Conservation (phyloP, 371 early-diverging fungal species). For the Scutellospora calospora region DNA sequence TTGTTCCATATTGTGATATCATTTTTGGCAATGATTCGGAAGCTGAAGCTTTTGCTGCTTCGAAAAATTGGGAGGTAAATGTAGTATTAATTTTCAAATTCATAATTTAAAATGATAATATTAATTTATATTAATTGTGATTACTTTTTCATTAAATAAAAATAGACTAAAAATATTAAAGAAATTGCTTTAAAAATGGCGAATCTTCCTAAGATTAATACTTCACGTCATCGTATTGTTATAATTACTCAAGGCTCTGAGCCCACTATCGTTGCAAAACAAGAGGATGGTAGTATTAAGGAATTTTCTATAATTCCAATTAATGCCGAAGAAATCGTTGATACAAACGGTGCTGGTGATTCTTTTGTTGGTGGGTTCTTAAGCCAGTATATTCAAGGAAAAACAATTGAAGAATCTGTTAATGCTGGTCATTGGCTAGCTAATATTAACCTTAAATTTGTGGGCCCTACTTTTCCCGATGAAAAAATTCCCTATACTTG, state of each 20-base stretch:
- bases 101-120: background rate
- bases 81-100: background rate
- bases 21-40: constrained; percentile 97
- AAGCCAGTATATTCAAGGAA: constrained; percentile 81
- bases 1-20: constrained; percentile 86
- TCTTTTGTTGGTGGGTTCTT: constrained; percentile 96
- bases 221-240: constrained; percentile 79
- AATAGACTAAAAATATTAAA: constrained; percentile 45
- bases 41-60: constrained; percentile 83
- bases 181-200: constrained; percentile 82
- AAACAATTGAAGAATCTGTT: constrained; percentile 70
- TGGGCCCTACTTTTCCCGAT: constrained; percentile 85
- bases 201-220: constrained; percentile 81
- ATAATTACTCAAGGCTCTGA: constrained; percentile 93
- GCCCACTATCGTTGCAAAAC: constrained; percentile 79
- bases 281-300: constrained; percentile 54
- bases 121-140: background rate
- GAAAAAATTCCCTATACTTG: constrained; percentile 43
- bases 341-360: constrained; percentile 98
- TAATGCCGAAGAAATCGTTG: constrained; percentile 78
- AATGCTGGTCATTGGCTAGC: constrained; percentile 93
- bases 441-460: constrained; percentile 86
- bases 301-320: constrained; percentile 80
- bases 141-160: background rate
- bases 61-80: constrained; percentile 65